Base-by-base conservation (phyloP, 306 rosid genomes). In the Mimosa pudica region DNA sequence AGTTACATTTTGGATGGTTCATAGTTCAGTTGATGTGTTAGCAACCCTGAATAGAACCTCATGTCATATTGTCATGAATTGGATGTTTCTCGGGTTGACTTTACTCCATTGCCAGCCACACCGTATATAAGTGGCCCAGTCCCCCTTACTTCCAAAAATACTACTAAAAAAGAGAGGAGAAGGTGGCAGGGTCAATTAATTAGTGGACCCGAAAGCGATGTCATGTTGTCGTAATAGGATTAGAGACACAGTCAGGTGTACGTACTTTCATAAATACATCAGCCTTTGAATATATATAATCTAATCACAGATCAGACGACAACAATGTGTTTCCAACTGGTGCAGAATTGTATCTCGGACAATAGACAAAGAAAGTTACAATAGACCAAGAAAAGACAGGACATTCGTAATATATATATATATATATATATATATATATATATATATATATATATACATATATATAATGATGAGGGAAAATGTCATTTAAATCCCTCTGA, bases 181-280 rank as follows among this genome's bases (percentile, higher is more conserved):
- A 11, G 24, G 60, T n/a, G 20, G 20, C 20, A n/a, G 30, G 7
- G 70, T 77, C 66, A 30, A 24, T 62, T 70, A 24, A 46, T 36
- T 14, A n/a, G 8, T 12, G 68, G 68, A 62, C 68, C 44, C 41
- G 68, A 62, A 62, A 62, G 68, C 68, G 44, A 5, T 62, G 68
- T 32, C 68, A 62, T n/a, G 32, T 3, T 61, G 74, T 58, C 20
- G 78, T 24, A 82, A 77, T 69, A 68, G 52, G 24, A 70, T 51
- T 65, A 51, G 83, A 79, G 90, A 87, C 88, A 84, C 8, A 13
- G 60, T 73, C 32, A 75, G 80, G 33, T 76, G 74, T 5, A 18
- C 45, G 60, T 70, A 48, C 75, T 71, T 71, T 18, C 18, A 71
- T 13, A 14, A 71, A 4, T 17, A 3, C 45, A 71, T 4, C 13